phyloP scores from a whole-genome alignment of 2,329 filamentous ascomycete genomes.

The Phoma sp. region DNA sequence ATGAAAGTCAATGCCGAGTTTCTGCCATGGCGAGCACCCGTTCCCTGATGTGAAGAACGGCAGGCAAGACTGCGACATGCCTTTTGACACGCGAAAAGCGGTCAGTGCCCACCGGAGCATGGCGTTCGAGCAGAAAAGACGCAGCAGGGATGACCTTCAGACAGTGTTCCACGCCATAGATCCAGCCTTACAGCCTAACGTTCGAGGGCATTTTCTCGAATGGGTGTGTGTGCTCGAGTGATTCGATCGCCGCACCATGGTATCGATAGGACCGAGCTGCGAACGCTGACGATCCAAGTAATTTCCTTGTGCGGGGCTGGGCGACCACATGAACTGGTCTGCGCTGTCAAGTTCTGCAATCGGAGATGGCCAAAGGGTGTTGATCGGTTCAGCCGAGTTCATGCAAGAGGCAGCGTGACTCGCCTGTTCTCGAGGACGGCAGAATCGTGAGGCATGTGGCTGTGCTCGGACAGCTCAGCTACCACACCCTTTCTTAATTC shows the following conservation, averaged over 20 bases:
- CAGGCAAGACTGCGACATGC: conserved; percentile 10
- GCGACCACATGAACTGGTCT: conserved; percentile 17
- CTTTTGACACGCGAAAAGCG: conserved; percentile 1
- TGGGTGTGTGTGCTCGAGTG: background rate
- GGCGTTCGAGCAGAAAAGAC: conserved; percentile 11
- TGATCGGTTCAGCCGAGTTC: conserved; percentile 32
- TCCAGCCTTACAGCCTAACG: conserved; percentile 24
- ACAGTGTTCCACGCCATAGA: conserved; percentile 7
- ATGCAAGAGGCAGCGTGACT: conserved; percentile 27
- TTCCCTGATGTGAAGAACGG: conserved; percentile 18
- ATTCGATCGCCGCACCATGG: conserved; percentile 24
- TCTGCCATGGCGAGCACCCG: conserved; percentile 24
- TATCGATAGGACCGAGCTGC: conserved; percentile 25
- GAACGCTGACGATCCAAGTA: conserved; percentile 16
- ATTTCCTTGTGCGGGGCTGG: conserved; percentile 23
- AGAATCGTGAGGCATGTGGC: conserved; percentile 22
- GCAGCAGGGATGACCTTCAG: conserved; percentile 12
- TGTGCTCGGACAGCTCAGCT: conserved; percentile 31
- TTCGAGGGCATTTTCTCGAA: conserved; percentile 18
- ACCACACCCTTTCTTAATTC: conserved; percentile 16
- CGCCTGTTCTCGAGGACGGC: background rate
- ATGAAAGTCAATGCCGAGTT: conserved; percentile 25
- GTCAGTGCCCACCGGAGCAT: conserved; percentile 13
- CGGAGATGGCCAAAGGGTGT: conserved; percentile 26
- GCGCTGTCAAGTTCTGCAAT: conserved; percentile 18